phyloP scores from a whole-genome alignment of 352 stramenopile species.

The Pythium dissotocum region DNA sequence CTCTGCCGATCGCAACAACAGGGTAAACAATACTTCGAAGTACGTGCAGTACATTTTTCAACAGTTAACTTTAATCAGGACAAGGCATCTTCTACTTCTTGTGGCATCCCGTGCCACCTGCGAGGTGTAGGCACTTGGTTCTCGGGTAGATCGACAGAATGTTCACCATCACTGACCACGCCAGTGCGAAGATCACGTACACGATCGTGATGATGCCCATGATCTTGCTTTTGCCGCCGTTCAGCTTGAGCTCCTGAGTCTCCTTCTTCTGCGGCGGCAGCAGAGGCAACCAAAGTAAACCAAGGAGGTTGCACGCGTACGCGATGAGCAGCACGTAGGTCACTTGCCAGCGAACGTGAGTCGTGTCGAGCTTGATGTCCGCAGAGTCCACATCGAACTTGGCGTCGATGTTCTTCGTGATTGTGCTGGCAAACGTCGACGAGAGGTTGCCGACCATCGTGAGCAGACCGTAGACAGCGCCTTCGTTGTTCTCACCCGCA shows the following conservation, averaged over 20 bases:
- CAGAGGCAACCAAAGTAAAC: constrained; percentile 17
- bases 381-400: constrained; percentile 18
- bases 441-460: constrained; percentile 24
- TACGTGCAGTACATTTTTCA: too few species aligned
- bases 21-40: too few species aligned
- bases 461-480: constrained; percentile 20
- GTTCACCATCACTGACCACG: too few species aligned
- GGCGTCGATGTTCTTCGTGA: constrained; percentile 21
- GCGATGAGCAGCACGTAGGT: constrained; percentile 22
- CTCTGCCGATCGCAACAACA: too few species aligned
- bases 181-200: too few species aligned
- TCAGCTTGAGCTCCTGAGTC: constrained; percentile 12
- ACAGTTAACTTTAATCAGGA: too few species aligned
- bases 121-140: too few species aligned
- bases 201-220: too few species aligned
- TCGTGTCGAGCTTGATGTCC: constrained; percentile 21
- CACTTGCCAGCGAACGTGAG: constrained; percentile 16
- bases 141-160: too few species aligned
- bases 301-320: constrained; percentile 18
- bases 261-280: constrained; percentile 27
- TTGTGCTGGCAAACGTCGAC: constrained; percentile 11
- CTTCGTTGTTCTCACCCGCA: constrained; percentile 27
- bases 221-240: too few species aligned
- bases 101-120: too few species aligned
- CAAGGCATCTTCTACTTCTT: too few species aligned